Evolutionary conservation across 2,329 filamentous ascomycete genomes (phyloP).

Genomic region (Talaromyces islandicus): DNA sequence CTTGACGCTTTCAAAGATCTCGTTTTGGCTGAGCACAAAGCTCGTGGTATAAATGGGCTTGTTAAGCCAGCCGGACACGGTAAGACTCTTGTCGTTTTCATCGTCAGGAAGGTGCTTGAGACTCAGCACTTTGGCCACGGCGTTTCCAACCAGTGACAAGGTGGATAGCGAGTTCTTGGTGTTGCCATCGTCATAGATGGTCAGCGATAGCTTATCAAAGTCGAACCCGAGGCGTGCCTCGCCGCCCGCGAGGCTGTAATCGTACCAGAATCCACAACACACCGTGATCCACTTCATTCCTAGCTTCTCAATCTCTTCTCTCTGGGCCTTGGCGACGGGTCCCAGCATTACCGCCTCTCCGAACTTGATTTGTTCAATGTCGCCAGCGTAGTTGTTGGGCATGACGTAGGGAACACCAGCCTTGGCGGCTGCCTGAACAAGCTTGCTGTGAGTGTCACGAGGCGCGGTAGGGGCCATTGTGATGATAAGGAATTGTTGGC

Average conservation of each 20-base stretch:
- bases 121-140: slow-evolving; percentile 47
- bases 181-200: slow-evolving; percentile 53
- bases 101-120: slow-evolving; percentile 39
- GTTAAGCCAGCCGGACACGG: slow-evolving; percentile 44
- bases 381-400: slow-evolving; percentile 43
- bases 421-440: slow-evolving; percentile 50
- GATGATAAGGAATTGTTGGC: slow-evolving; percentile 54
- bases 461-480: slow-evolving; percentile 44
- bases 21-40: slow-evolving; percentile 55
- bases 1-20: slow-evolving; percentile 59
- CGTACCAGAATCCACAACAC: slow-evolving; percentile 49
- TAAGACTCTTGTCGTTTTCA: slow-evolving; percentile 27
- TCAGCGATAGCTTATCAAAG: slow-evolving; percentile 36
- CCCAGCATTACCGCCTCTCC: slow-evolving; percentile 32
- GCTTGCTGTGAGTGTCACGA: slow-evolving; percentile 35
- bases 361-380: slow-evolving; percentile 24
- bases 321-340: not conserved
- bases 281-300: slow-evolving; percentile 40
- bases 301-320: slow-evolving; percentile 28
- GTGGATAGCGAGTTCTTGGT: slow-evolving; percentile 46
- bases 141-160: slow-evolving; percentile 50
- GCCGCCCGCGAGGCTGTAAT: slow-evolving; percentile 41
- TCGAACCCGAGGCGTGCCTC: slow-evolving; percentile 44
- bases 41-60: slow-evolving; percentile 48
- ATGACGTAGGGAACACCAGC: slow-evolving; percentile 52